Evolutionary conservation across 2,329 filamentous ascomycete genomes (phyloP), one percentile per base, ranked within the genome.

Genomic region (Trichoderma sp.): DNA sequence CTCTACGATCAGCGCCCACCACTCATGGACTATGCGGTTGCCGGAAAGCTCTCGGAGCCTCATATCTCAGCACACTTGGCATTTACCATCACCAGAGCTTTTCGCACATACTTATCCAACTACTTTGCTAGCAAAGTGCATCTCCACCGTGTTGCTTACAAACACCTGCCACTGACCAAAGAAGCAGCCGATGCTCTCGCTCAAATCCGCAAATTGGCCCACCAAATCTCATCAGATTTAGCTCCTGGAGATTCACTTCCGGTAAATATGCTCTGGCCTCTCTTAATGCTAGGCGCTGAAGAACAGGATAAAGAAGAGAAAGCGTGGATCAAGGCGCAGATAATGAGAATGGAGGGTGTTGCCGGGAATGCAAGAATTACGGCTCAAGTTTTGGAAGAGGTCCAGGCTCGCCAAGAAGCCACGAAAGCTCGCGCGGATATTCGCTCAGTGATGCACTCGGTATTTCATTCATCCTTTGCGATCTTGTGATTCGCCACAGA

Each of bases 131-230:
- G 82, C 72, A 86, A 84, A 71, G 81, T 88, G 33, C 85, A 87
- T 72, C 79, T 88, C 3, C 86, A 88, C 72, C 81, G 86, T 2
- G 86, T 88, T 10, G 86, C 86, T 2, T 87, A 87, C 75, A 85
- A 84, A 72, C 80, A 78, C 24, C 79, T 87, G 5, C 86, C 86
- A 1, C 77, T 86, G 53, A 86, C 85, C 0, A 77, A 79, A n/a
- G 83, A 86, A 64, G 81, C 85, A 1, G 75, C 74, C 2, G 80
- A 83, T 37, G 85, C 84, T 1, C 79, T 87, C 66, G 74, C 75
- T n/a, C 82, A 83, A 55, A 87, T 87, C 70, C 82, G 83, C 33
- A 79, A 77, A 14, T 77, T 87, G 3, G 81, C 83, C 24, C 79
- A 80, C 43, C 77, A 84, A 43, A 83, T 87, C 67, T 75, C 75